These are phyloP conservation scores for Ceriops zippeliana DNA, from an alignment of 345 rosid genomes.

Conservation along the genomic window DNA sequence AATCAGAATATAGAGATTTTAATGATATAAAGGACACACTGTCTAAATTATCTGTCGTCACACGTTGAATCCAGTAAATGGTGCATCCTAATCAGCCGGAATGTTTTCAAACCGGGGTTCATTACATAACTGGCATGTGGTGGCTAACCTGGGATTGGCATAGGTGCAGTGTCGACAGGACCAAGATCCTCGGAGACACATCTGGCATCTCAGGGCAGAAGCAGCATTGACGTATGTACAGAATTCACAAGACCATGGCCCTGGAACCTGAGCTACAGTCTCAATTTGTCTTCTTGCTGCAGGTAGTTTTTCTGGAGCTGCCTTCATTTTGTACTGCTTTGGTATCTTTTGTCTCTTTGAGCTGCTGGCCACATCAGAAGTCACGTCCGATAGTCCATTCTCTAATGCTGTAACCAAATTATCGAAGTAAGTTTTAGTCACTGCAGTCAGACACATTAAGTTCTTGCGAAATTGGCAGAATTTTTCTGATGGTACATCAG, in stretches of 20 bases:
- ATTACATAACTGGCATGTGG: neutral
- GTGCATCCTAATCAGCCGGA: no score
- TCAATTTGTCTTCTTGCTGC: no score
- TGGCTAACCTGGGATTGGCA: conserved; percentile 4
- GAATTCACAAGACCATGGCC: neutral
- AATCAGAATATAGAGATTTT: no score
- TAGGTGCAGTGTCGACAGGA: neutral
- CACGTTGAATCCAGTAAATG: no score
- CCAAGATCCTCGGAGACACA: conserved; percentile 6
- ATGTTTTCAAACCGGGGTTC: neutral
- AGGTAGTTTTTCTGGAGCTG: neutral
- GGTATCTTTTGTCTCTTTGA: neutral
- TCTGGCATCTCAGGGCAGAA: neutral
- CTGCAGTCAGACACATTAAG: conserved; percentile 17
- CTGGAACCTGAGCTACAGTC: neutral
- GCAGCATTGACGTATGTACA: neutral
- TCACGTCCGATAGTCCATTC: conserved; percentile 37
- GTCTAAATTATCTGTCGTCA: no score
- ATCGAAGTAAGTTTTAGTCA: conserved; percentile 28
- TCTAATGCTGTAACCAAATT: conserved; percentile 36
- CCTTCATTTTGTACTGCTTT: neutral
- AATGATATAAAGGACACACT: no score
- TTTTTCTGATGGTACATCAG: neutral
- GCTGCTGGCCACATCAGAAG: conserved; percentile 4
- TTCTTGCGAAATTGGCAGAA: conserved; percentile 17